Percentiles rank a stretch among this genome's conserved stretches.
These are phyloP conservation scores for Pharnaceum exiguum DNA, from an alignment of 148 eudicot species.

Conservation along the genomic window DNA sequence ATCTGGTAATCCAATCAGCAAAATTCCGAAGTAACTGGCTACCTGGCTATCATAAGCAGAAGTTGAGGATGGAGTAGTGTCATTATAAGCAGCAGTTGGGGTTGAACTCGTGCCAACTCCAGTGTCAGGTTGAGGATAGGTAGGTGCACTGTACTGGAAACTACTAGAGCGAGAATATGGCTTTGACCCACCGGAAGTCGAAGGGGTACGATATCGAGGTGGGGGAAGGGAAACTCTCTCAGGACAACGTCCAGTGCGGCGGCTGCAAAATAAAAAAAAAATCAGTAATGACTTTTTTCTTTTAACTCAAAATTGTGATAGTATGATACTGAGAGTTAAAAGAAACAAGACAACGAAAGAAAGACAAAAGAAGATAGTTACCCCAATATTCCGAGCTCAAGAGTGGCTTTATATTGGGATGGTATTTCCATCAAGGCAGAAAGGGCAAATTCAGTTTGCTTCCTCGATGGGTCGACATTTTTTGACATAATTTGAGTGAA, in stretches of 20 bases:
- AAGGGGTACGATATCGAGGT: constrained; percentile 47
- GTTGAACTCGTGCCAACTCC: constrained; percentile 25
- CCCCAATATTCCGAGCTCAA: constrained; percentile 89
- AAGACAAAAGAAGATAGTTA: constrained; percentile 20
- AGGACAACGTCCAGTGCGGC: constrained; percentile 53
- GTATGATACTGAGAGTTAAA: too few relatives aligned
- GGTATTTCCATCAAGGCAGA: constrained; percentile 96
- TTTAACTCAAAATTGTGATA: not conserved
- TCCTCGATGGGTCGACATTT: constrained; percentile 51
- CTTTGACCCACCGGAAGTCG: constrained; percentile 40
- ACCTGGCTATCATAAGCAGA: constrained; percentile 67
- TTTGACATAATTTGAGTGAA: constrained; percentile 91
- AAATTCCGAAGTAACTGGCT: constrained; percentile 4
- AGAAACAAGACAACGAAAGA: too few relatives aligned
- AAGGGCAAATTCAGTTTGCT: constrained; percentile 93
- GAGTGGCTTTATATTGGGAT: constrained; percentile 89
- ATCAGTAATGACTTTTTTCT: not conserved
- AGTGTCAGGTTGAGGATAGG: constrained; percentile 28
- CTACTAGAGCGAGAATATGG: constrained; percentile 43
- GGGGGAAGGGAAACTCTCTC: constrained; percentile 85
- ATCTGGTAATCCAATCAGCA: not conserved
- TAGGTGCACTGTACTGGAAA: constrained; percentile 43
- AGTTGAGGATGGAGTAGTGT: constrained; percentile 33
- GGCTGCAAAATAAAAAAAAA: constrained; percentile 25
- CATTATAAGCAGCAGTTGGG: constrained; percentile 16